Base-by-base conservation (phyloP, 1,284 basidiomycete species). In the Waitea zeae region DNA sequence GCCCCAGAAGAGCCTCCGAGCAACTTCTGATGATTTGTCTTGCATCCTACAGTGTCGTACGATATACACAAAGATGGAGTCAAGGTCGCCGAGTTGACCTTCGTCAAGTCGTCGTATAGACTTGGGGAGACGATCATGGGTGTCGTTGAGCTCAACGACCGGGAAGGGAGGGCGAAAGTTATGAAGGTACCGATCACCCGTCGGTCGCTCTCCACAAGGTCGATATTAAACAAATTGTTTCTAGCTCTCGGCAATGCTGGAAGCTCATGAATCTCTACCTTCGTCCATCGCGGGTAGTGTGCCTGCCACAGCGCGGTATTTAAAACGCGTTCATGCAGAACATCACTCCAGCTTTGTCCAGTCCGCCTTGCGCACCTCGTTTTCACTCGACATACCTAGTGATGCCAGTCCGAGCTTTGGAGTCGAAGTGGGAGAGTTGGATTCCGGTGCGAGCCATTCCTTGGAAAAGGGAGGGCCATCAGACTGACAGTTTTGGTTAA, bases 1-100 rank as follows among this genome's bases (percentile, higher is more conserved):
- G 4, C 17, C 20, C 9, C 34, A 5, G 7, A 9, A 7, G 32
- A 12, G 13, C 4, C n/a, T 22, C 5, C 12, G 33, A 34, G 15
- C 13, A 17, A 11, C 38, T 18, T n/a, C 13, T 32, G 17, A 19
- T 18, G 17, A 43, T 17, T 39, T 39, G 34, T 30, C 20, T 36
- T 18, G 3, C 32, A 35, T 32, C 31, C 11, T 17, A n/a, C 42
- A 90, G 87, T 79, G 20, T 89, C 87, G 0, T 93, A 86, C 54
- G 89, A 95, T 54, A 87, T 95, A 39, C 80, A 76, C 47, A 90
- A 93, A 58, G 83, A 90, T 33, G 86, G 82, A 1, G 67, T 81
- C 34, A 71, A 76, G 30, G 86, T 93, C 35, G 88, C 89, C 1
- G 75, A 83, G 18, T 56, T 95, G n/a, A 92, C 88, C 0, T 81